Evolutionary conservation across 306 rosid species (phyloP).

Genomic region (Potentilla sterilis): DNA sequence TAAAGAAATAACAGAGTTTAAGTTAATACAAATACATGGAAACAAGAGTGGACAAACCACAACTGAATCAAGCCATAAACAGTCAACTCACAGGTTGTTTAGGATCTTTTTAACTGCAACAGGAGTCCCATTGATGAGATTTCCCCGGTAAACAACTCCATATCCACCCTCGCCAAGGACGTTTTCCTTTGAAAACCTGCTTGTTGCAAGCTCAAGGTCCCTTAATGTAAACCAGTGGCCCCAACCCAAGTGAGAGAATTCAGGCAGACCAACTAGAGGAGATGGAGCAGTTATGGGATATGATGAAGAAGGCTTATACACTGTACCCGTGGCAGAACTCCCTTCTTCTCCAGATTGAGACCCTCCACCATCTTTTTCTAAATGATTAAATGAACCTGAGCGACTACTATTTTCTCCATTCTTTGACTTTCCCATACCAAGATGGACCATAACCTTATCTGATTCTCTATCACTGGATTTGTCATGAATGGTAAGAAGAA

Average conservation of each 20-base stretch:
- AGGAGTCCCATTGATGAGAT: conserved; percentile 76
- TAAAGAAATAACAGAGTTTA: conserved; percentile 36
- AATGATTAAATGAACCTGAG: conserved; percentile 68
- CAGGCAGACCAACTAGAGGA: conserved; percentile 78
- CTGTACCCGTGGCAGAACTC: conserved; percentile 58
- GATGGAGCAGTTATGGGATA: conserved; percentile 78
- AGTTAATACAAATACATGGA: conserved; percentile 17
- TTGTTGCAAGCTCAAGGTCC: conserved; percentile 88
- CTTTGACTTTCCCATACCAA: conserved; percentile 62
- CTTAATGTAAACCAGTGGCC: conserved; percentile 98
- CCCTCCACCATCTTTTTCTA: conserved; percentile 54
- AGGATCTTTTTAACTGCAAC: conserved; percentile 97
- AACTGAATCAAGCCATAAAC: conserved; percentile 12
- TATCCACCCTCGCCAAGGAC: conserved; percentile 97
- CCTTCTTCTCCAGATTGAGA: conserved; percentile 80
- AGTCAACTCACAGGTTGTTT: conserved; percentile 72
- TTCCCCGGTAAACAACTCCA: conserved; percentile 82
- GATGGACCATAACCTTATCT: conserved; percentile 74
- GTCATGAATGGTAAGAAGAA: conserved; percentile 78
- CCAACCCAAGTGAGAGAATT: conserved; percentile 95
- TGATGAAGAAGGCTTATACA: conserved; percentile 59
- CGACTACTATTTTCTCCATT: conserved; percentile 60
- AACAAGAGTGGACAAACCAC: conserved; percentile 19
- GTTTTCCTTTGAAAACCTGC: conserved; percentile 69
- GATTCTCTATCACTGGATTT: conserved; percentile 75